Evolutionary conservation across 768 basidiomycete species (phyloP), one percentile per base, ranked within the genome.

Genomic region (Cystobasidium ongulense): DNA sequence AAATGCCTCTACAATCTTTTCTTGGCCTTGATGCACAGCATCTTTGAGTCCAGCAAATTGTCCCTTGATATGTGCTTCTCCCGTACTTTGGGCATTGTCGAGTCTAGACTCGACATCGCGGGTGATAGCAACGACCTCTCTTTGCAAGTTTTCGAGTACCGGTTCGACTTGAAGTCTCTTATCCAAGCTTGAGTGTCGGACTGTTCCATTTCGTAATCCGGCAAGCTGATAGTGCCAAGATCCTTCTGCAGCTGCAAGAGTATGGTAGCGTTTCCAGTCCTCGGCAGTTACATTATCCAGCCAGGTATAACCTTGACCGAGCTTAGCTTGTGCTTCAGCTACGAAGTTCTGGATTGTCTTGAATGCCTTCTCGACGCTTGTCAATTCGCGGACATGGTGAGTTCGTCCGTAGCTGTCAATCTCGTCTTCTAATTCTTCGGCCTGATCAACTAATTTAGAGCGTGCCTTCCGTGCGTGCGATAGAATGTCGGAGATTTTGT

Each of bases 261-360:
- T 36, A 36, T 71, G 68, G 36, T 71, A 71, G 3, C 68, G 29
- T n/a, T 46, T 63, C 78, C 78, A 78, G 36, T 78, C 78, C 52
- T 74, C 72, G 63, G 73, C 54, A 17, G 73, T 75, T 1, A 76
- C 76, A 25, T 76, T 75, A 61, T 78, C 78, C 39, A 78, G 72
- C 76, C 76, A 78, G 7, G 75, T 74, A 54, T 74, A 78, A 1
- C 75, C 76, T 38, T 59, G 61, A 8, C 76, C 73, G 46, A 78
- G 76, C 64, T 78, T 75, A 39, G 74, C 75, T 73, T 78, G 76
- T 18, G 76, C 78, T 67, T 76, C 75, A 21, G 21, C 65, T 4
- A 77, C 76, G 11, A 77, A 74, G 35, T 54, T 59, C 27, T 50
- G 29, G 7, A 77, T 41, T 0, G 76, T 75, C 39, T 71, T 50